These are phyloP conservation scores for Anthoceros angustus DNA, from an alignment of 225 moss, liverwort and hornwort genomes.

Conservation along the genomic window DNA sequence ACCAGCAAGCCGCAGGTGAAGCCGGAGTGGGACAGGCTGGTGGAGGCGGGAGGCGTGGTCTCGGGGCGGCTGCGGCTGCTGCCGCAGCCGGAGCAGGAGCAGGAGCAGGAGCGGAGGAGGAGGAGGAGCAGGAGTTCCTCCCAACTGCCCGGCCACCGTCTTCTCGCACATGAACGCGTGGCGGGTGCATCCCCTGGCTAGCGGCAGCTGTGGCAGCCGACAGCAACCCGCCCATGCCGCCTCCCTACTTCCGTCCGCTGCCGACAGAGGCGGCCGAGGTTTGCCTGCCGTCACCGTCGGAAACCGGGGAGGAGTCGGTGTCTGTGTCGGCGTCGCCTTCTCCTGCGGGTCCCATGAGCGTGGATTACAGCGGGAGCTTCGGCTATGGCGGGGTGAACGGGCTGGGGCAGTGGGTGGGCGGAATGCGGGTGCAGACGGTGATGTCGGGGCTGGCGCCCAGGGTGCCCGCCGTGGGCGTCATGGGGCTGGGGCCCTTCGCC, in stretches of 20 bases:
- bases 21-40: constrained; percentile 79
- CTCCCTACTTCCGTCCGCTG: background rate
- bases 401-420: constrained; percentile 1
- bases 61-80: background rate
- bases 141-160: constrained; percentile 5
- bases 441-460: constrained; percentile 2
- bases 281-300: background rate
- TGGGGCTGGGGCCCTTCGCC: constrained; percentile 2
- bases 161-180: constrained; percentile 3
- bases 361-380: background rate
- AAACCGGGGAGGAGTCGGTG: background rate
- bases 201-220: background rate
- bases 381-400: background rate
- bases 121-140: background rate
- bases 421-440: background rate
- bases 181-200: background rate
- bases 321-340: too few species aligned
- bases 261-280: background rate
- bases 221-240: constrained; percentile 1
- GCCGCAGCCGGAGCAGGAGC: background rate
- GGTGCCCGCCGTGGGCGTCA: background rate
- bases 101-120: background rate
- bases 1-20: constrained; percentile 78
- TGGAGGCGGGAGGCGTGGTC: constrained; percentile 16
- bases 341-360: too few species aligned